phyloP scores from a whole-genome alignment of 2,329 filamentous ascomycete genomes.

The Colletotrichum eremochloae region DNA sequence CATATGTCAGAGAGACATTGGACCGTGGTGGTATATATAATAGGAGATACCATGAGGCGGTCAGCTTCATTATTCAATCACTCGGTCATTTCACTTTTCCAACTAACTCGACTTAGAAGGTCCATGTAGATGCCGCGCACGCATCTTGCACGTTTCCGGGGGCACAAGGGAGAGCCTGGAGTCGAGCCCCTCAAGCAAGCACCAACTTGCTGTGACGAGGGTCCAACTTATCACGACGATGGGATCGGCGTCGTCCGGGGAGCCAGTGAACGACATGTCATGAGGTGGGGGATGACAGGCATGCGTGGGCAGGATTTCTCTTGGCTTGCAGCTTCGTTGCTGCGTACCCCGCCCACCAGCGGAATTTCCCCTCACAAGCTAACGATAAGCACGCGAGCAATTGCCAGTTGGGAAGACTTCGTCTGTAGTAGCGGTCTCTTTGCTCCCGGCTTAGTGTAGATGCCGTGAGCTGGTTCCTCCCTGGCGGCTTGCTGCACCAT shows the following conservation, averaged over 20 bases:
- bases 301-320: slow-evolving; percentile 21
- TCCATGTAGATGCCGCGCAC: slow-evolving; percentile 23
- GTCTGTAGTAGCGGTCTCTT: no score
- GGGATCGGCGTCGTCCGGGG: slow-evolving; percentile 25
- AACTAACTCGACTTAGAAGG: slow-evolving; percentile 38
- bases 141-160: neutral
- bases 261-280: slow-evolving; percentile 5
- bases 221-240: slow-evolving; percentile 19
- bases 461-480: neutral
- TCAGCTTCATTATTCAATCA: neutral
- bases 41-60: neutral
- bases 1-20: neutral
- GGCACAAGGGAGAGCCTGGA: neutral
- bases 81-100: neutral
- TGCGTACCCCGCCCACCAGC: slow-evolving; percentile 33
- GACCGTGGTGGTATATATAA: neutral
- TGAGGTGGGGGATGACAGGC: slow-evolving; percentile 28
- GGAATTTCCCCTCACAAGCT: slow-evolving; percentile 20
- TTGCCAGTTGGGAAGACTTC: slow-evolving; percentile 9
- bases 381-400: slow-evolving; percentile 36
- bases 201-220: neutral
- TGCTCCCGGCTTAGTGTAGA: neutral
- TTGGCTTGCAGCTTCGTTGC: slow-evolving; percentile 37
- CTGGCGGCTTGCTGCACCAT: neutral
- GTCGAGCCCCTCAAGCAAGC: neutral